Evolutionary conservation across 2,329 filamentous ascomycete genomes (phyloP), one percentile per base, ranked within the genome.

Genomic region (Davidsoniella virescens): DNA sequence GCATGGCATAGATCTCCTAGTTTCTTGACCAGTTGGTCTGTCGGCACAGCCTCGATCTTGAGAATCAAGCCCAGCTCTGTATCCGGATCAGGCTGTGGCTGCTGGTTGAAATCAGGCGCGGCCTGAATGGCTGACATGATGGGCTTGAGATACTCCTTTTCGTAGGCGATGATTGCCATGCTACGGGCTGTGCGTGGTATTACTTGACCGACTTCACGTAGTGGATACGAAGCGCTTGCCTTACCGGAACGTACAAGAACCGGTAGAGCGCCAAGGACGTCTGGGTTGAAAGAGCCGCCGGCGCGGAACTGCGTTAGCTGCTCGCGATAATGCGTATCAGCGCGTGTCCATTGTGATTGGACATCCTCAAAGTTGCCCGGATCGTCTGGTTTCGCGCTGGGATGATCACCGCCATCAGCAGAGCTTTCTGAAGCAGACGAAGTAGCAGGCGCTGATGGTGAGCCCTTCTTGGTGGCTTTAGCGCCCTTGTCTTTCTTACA

Each of bases 1-100:
- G 61, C 64, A 58, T 74, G 68, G 49, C 67, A 67, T 10, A 65
- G 56, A 39, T 70, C 71, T 59, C 66, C 68, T 44, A 69, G 63
- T 33, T 69, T 61, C 52, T 61, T 61, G 44, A 60, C 59, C 37
- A 71, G 59, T 50, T 71, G 72, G 25, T 74, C 73, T 50, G 63
- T 66, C 55, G 63, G 62, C 64, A 74, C 72, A 26, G 67, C 62
- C 66, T 77, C 73, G 50, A 76, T 62, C 58, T 67, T 68, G 54
- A 78, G 65, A 25, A 72, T 58, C 52, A 78, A 68, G 65, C 78
- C 74, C 18, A 78, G 69, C 61, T 75, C 72, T 62, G 77, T 77
- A 60, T 78, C 74, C 43, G 70, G 65, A 59, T 67, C 68, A 17
- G 65, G 65, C 68, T 78, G 75, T 44, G 74, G 73, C 67, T 76